Percentiles rank a stretch among this genome's conserved stretches.
Conservation (phyloP, 805 yeast species). For the Kockiozyma suomiensis region DNA sequence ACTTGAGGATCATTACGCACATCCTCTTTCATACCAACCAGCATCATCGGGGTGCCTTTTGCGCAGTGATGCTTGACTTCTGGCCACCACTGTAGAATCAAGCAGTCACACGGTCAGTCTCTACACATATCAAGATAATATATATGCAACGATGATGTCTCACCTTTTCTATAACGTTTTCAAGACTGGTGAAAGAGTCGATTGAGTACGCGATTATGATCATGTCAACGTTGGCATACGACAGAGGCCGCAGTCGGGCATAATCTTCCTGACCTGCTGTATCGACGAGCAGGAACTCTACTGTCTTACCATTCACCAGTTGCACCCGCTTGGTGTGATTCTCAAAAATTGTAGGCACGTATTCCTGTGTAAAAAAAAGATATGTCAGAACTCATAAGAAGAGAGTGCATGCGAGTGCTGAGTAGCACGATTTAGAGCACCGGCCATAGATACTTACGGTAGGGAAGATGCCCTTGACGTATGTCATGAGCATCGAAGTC, state of each 20-base stretch:
- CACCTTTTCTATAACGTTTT: conserved; percentile 62
- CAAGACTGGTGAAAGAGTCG: conserved; percentile 62
- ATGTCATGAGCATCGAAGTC: conserved; percentile 69
- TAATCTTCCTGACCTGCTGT: conserved; percentile 91
- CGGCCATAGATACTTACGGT: conserved; percentile 31
- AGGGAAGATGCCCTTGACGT: conserved; percentile 71
- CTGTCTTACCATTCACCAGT: conserved; percentile 51
- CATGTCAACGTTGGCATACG: conserved; percentile 78
- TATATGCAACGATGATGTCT: neutral
- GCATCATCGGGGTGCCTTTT: conserved; percentile 63
- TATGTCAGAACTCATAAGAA: neutral
- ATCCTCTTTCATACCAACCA: conserved; percentile 86
- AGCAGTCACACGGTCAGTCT: neutral
- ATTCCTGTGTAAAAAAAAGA: conserved; percentile 41
- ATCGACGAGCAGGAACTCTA: conserved; percentile 81
- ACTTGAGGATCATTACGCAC: conserved; percentile 43
- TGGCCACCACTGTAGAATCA: conserved; percentile 64
- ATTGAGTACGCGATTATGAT: conserved; percentile 76
- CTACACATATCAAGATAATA: neutral
- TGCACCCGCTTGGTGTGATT: conserved; percentile 65
- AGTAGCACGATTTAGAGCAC: too few relatives aligned
- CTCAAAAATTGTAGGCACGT: conserved; percentile 84
- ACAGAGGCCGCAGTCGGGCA: conserved; percentile 74
- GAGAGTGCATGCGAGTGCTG: neutral
- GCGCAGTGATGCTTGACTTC: conserved; percentile 85